phyloP scores from a whole-genome alignment of 768 basidiomycete species.

The Pulveroboletus ravenelii region DNA sequence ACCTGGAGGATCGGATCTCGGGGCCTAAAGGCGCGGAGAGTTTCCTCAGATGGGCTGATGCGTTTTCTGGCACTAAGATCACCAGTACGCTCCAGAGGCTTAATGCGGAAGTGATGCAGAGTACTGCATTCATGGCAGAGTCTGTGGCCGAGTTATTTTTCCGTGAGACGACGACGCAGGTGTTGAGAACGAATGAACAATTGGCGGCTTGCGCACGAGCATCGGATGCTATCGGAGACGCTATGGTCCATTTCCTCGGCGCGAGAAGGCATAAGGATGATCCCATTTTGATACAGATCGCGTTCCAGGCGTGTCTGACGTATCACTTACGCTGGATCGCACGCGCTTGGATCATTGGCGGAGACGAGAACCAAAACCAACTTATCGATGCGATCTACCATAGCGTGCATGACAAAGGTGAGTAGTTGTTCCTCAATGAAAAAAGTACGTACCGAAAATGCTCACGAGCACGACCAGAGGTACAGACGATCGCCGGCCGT shows the following conservation, averaged over 20 bases:
- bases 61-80: constrained; percentile 8
- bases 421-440: constrained; percentile 6
- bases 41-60: constrained; percentile 43
- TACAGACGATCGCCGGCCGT: constrained; percentile 12
- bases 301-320: constrained; percentile 24
- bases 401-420: constrained; percentile 34
- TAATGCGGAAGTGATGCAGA: constrained; percentile 37
- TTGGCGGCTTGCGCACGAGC: constrained; percentile 20
- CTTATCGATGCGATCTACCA: constrained; percentile 31
- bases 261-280: constrained; percentile 29
- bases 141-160: constrained; percentile 41
- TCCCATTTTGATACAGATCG: constrained; percentile 22
- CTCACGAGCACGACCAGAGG: constrained; percentile 30
- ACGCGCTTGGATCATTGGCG: constrained; percentile 27
- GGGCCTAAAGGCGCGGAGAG: constrained; percentile 45
- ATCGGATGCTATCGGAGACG: constrained; percentile 15
- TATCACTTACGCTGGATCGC: constrained; percentile 29
- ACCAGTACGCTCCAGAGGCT: constrained; percentile 40
- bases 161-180: constrained; percentile 12
- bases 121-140: constrained; percentile 36
- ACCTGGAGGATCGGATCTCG: constrained; percentile 39
- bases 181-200: constrained; percentile 19
- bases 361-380: constrained; percentile 19
- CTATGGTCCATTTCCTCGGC: constrained; percentile 25
- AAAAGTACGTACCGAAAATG: not conserved